Conservation (phyloP, 2,329 filamentous ascomycete genomes). For the Paraconiothyrium sp. region DNA sequence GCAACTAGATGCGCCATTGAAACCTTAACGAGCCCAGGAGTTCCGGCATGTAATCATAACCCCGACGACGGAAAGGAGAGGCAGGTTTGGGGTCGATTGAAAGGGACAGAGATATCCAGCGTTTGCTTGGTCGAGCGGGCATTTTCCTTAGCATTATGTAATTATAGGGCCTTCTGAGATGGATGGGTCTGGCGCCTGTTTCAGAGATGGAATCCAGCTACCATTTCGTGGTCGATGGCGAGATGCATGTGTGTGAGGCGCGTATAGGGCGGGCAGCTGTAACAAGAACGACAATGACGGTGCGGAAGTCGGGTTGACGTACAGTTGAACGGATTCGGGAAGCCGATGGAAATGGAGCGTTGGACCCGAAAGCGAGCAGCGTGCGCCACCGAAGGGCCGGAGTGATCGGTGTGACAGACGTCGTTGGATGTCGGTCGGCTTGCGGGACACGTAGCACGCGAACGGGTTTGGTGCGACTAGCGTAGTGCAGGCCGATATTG, state of each 20-base stretch:
- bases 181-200: constrained; percentile 2
- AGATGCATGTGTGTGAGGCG: constrained; percentile 1
- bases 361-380: constrained; percentile 7
- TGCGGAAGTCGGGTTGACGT: not conserved
- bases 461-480: constrained; percentile 7
- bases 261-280: not conserved
- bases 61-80: constrained; percentile 1
- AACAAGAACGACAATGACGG: not conserved
- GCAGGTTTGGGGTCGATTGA: not conserved
- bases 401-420: constrained; percentile 13
- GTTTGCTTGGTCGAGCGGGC: not conserved
- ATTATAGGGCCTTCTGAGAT: not conserved
- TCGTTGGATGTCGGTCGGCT: not conserved
- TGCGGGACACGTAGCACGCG: not conserved
- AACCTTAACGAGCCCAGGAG: constrained; percentile 7
- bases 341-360: constrained; percentile 1
- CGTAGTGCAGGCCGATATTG: not conserved
- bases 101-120: constrained; percentile 11
- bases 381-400: constrained; percentile 1
- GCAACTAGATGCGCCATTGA: constrained; percentile 1
- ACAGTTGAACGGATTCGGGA: constrained; percentile 1
- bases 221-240: not conserved
- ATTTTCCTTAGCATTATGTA: constrained; percentile 6
- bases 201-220: not conserved
- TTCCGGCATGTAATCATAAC: constrained; percentile 13